A percentile compares a stretch with the other conserved stretches of the same genome.
These are phyloP conservation scores for Excoecaria cochinchinensis DNA, from an alignment of 345 rosid genomes.

Conservation along the genomic window DNA sequence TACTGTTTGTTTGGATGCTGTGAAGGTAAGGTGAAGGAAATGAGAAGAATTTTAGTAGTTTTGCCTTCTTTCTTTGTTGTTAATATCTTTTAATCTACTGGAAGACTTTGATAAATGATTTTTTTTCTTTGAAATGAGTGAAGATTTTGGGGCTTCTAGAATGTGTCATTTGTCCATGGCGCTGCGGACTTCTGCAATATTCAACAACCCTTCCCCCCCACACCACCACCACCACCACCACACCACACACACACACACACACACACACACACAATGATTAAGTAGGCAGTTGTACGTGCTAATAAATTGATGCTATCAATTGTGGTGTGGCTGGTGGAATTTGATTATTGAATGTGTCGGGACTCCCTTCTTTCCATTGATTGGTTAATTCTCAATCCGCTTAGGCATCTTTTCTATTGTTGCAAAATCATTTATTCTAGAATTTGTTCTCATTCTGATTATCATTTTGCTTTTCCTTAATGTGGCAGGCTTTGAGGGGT, in stretches of 20 bases:
- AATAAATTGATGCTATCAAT: background rate
- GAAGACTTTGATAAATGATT: background rate
- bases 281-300: too few relatives aligned
- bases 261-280: background rate
- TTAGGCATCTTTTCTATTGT: background rate
- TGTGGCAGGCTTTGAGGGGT: slow-evolving; percentile 86
- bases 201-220: background rate
- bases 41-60: background rate
- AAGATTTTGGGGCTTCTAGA: background rate
- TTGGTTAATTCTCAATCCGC: background rate
- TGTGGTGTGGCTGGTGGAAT: background rate
- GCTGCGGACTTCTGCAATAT: background rate
- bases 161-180: background rate
- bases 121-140: background rate
- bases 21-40: background rate
- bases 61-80: background rate
- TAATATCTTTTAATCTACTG: background rate
- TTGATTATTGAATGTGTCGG: background rate
- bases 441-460: background rate
- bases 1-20: background rate
- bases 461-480: background rate
- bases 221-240: too few relatives aligned
- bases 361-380: background rate
- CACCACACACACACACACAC: background rate
- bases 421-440: background rate